These are phyloP conservation scores for Chrysoporthe puriensis DNA, from an alignment of 2,329 filamentous ascomycete species.

Conservation along the genomic window DNA sequence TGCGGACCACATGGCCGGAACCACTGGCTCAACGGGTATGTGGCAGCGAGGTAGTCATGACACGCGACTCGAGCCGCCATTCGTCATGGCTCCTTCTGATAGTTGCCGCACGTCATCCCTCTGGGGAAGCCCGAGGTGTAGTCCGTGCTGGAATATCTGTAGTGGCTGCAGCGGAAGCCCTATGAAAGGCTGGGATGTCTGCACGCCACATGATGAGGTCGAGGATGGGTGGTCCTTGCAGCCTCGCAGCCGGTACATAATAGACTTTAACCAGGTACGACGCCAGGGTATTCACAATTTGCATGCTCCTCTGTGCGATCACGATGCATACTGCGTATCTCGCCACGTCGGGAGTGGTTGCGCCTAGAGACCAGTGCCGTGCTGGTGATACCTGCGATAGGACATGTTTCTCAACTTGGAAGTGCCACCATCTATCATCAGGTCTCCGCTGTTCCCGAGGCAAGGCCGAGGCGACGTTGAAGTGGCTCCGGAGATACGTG, in stretches of 20 bases:
- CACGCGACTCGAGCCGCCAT: slow-evolving; percentile 3
- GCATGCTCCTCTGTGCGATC: background rate
- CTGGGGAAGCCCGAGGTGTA: background rate
- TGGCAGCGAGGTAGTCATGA: background rate
- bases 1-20: slow-evolving; percentile 22
- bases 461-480: slow-evolving; percentile 28
- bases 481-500: slow-evolving; percentile 25
- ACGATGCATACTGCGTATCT: background rate
- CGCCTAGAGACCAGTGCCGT: background rate
- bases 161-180: background rate
- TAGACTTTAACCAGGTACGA: background rate
- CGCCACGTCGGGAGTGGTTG: background rate
- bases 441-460: slow-evolving; percentile 3
- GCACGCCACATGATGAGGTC: background rate
- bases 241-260: background rate
- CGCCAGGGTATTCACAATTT: no score
- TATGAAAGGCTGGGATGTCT: background rate
- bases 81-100: background rate
- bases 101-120: background rate
- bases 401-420: background rate
- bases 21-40: slow-evolving; percentile 12
- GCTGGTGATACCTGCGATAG: background rate
- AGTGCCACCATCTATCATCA: background rate
- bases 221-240: no score
- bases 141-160: no score